Conservation (phyloP, 345 rosid species). For the Iberis pinnata region DNA sequence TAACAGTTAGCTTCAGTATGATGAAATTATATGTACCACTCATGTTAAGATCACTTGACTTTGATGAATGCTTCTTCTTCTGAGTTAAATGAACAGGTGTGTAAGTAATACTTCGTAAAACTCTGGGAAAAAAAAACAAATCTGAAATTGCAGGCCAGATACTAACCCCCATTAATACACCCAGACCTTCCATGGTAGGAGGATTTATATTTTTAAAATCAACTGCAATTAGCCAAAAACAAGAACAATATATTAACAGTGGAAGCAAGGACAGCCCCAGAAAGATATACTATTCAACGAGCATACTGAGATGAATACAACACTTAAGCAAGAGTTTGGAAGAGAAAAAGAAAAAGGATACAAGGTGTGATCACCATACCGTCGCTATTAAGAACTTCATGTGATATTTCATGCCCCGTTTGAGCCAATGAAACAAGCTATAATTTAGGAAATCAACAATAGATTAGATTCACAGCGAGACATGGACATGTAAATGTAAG, state of each 20-base stretch:
- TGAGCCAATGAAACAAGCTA: constrained; percentile 79
- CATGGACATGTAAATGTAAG: not conserved
- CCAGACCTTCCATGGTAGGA: constrained; percentile 76
- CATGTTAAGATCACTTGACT: constrained; percentile 37
- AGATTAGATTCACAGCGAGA: constrained; percentile 22
- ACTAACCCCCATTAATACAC: constrained; percentile 47
- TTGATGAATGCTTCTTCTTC: constrained; percentile 56
- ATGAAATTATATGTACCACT: constrained; percentile 43
- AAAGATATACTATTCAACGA: not conserved
- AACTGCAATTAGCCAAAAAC: constrained; percentile 34
- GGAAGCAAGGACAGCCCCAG: not conserved
- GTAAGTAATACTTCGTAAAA: constrained; percentile 2
- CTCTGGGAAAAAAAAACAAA: not conserved
- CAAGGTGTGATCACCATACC: too few relatives aligned
- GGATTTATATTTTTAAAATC: constrained; percentile 52
- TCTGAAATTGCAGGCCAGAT: not conserved
- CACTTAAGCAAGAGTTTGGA: not conserved
- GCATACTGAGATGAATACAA: constrained; percentile 1
- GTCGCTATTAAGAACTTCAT: constrained; percentile 41
- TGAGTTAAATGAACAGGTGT: constrained; percentile 17
- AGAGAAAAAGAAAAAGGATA: not conserved
- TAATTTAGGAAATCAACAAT: constrained; percentile 15
- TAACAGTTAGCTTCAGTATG: not conserved
- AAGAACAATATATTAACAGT: not conserved
- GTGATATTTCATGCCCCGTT: constrained; percentile 51